A percentile compares a stretch with the other conserved stretches of the same genome.
phyloP scores from a whole-genome alignment of 306 rosid species.

The Vigna trinervia region DNA sequence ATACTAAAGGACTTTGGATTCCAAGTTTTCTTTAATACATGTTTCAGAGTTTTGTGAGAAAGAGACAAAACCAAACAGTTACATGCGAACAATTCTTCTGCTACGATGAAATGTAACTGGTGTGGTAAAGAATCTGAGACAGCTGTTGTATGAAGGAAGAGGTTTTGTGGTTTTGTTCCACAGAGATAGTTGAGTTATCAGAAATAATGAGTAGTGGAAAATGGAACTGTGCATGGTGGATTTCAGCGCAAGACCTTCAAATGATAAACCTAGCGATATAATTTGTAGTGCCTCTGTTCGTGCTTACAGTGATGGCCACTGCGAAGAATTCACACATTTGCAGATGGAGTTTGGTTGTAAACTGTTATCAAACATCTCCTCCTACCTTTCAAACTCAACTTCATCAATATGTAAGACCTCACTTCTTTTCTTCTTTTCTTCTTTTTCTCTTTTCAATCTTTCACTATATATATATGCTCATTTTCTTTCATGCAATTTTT shows the following conservation, averaged over 20 bases:
- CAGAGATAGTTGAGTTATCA: neutral
- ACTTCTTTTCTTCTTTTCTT: neutral
- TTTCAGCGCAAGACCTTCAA: constrained; percentile 19
- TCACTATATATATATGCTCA: neutral
- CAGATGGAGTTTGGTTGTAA: constrained; percentile 31
- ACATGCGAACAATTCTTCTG: neutral
- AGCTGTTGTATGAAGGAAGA: neutral
- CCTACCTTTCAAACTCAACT: too few relatives aligned
- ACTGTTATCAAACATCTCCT: too few relatives aligned
- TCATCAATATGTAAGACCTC: constrained; percentile 46
- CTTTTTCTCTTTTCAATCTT: neutral
- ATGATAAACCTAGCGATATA: constrained; percentile 44
- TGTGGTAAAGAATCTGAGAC: neutral
- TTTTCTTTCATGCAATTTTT: neutral
- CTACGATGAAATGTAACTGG: neutral
- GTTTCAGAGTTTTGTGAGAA: neutral
- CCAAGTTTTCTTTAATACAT: neutral
- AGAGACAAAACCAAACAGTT: neutral
- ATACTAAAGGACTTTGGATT: neutral
- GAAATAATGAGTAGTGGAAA: constrained; percentile 38
- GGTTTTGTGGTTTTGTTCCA: neutral
- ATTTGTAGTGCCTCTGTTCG: constrained; percentile 54
- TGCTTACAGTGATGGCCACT: constrained; percentile 57
- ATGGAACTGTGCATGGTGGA: neutral
- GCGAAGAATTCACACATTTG: constrained; percentile 53